These are phyloP conservation scores for Moricandia moricandioides DNA, from an alignment of 345 rosid species.

Conservation along the genomic window DNA sequence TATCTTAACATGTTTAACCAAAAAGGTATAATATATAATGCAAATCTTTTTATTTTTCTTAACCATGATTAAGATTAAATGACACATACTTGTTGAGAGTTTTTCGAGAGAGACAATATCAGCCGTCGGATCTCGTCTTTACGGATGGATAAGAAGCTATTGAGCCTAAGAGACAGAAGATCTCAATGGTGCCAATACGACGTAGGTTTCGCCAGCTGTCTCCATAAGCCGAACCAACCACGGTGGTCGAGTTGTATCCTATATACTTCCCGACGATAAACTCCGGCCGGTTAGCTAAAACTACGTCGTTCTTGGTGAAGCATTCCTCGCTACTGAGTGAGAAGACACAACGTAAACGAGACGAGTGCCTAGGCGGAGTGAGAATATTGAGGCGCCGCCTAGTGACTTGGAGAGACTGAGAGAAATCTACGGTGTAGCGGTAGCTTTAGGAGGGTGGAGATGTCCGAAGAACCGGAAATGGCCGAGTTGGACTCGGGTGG, in stretches of 20 bases:
- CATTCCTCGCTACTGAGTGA: slow-evolving; percentile 41
- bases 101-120: slow-evolving; percentile 5
- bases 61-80: not conserved
- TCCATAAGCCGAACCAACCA: slow-evolving; percentile 38
- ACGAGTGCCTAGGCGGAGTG: slow-evolving; percentile 46
- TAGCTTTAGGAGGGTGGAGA: slow-evolving; percentile 29
- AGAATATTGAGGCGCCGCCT: slow-evolving; percentile 37
- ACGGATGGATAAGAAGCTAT: slow-evolving; percentile 28
- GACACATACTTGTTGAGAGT: slow-evolving; percentile 19
- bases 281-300: slow-evolving; percentile 46
- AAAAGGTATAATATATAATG: not conserved
- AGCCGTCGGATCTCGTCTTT: slow-evolving; percentile 41
- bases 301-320: slow-evolving; percentile 40
- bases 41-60: not conserved
- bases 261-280: slow-evolving; percentile 30
- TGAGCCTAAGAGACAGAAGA: slow-evolving; percentile 43
- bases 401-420: slow-evolving; percentile 18
- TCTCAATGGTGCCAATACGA: slow-evolving; percentile 39
- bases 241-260: slow-evolving; percentile 41
- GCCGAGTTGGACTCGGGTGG: slow-evolving; percentile 46
- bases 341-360: slow-evolving; percentile 43
- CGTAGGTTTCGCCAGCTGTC: slow-evolving; percentile 63
- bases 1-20: too few species aligned
- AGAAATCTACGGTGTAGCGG: slow-evolving; percentile 28
- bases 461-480: slow-evolving; percentile 28